Base-by-base conservation (phyloP, 768 basidiomycete species). In the Suillus variegatus region DNA sequence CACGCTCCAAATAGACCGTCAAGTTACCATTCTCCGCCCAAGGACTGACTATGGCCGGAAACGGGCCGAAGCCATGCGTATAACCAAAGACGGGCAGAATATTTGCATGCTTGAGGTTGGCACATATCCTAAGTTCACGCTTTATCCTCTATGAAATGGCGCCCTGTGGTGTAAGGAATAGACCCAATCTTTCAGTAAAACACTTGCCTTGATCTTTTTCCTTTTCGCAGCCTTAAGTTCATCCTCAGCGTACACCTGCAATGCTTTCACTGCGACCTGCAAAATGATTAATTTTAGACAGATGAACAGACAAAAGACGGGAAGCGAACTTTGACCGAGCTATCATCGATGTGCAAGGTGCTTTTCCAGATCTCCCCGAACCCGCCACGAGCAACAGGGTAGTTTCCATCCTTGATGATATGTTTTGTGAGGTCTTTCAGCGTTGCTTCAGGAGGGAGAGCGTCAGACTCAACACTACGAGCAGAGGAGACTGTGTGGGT, bases 21-120 rank as follows among this genome's bases (percentile, higher is more conserved):
- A 75, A 46, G 3, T 61, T 67, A 4, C 74, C 74, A 62, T 73
- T 72, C 25, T 73, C 71, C 25, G 67, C 60, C 73, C 72, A 74
- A 1, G 69, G 71, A 47, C 68, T 70, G 41, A 74, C 72, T 64
- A 74, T 67, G 4, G 73, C 67, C 16, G 49, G 36, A 38, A 72
- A 66, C 3, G 58, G 67, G 7, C 73, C 73, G 62, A 73, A 74
- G 18, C 61, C 66, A 20, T 58, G 13, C 0, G 61, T 65, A n/a
- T 67, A 60, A 25, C 73, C 73, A 62, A 63, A 64, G 10, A 74
- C 47, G 2, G 60, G 72, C 5, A 74, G 46, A 14, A 74, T 55
- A 36, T 71, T 62, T 7, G 52, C 35, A 64, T 74, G 72, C 2
- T 62, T 14, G 16, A 74, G 65, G 10, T 47, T 28, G 44, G 60